phyloP scores from a whole-genome alignment of 768 basidiomycete species.

The Podaxis sp. region DNA sequence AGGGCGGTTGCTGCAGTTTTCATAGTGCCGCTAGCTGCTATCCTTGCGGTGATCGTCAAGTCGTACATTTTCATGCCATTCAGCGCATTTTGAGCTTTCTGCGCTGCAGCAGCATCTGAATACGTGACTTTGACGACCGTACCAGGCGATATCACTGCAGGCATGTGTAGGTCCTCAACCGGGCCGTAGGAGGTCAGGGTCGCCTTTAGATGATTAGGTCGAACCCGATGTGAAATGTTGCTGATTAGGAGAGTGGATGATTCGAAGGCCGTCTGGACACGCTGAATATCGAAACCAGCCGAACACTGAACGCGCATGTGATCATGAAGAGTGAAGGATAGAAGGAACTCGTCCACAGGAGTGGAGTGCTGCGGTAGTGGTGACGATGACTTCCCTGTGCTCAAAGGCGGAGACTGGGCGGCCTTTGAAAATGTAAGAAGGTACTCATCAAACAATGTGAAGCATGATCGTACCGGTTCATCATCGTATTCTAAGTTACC shows the following conservation, averaged over 20 bases:
- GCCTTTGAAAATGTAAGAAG: slow-evolving; percentile 3
- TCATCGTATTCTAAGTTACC: slow-evolving; percentile 32
- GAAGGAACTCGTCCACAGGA: neutral
- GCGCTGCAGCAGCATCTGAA: slow-evolving; percentile 46
- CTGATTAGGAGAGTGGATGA: slow-evolving; percentile 58
- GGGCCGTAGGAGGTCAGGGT: slow-evolving; percentile 49
- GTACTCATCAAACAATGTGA: neutral
- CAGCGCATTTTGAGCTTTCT: slow-evolving; percentile 49
- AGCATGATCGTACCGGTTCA: slow-evolving; percentile 23
- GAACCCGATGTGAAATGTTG: slow-evolving; percentile 43
- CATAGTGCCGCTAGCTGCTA: slow-evolving; percentile 41
- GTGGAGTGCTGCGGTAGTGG: neutral
- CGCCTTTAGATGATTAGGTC: slow-evolving; percentile 31
- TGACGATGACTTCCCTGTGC: neutral
- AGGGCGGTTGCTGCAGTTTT: slow-evolving; percentile 30
- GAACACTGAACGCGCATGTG: slow-evolving; percentile 57
- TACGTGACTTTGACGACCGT: slow-evolving; percentile 48
- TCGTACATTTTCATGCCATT: slow-evolving; percentile 45
- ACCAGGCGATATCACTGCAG: slow-evolving; percentile 17
- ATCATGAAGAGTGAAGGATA: slow-evolving; percentile 42
- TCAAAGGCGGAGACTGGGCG: neutral
- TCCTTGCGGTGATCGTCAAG: slow-evolving; percentile 40
- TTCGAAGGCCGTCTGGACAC: slow-evolving; percentile 65
- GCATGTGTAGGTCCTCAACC: slow-evolving; percentile 38
- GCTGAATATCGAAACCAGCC: slow-evolving; percentile 60